Base-by-base conservation (phyloP, 345 rosid genomes). In the Citrus reticulata region DNA sequence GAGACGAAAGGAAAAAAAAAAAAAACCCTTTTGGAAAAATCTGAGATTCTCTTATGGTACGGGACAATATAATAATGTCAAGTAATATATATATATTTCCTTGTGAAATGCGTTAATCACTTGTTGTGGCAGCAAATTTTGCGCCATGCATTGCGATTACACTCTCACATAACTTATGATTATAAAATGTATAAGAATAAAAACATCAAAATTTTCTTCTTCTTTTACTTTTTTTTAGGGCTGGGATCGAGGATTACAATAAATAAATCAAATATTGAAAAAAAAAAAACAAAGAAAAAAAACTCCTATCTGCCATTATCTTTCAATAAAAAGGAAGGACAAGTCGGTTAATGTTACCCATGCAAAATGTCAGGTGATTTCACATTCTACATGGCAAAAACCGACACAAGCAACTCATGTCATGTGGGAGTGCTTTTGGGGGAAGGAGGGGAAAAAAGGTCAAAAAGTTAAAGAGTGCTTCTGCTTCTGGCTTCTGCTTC, bases 381-480 rank as follows among this genome's bases (percentile, higher is more conserved):
- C 78, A 40, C 76, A 60, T 14, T 80, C 78, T 39, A 58, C 39
- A 62, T 58, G 51, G 74, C 51, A 71, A 57, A 39, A 77, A 58
- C 77, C 78, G 55, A 71, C 80, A 63, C 85, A 75, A 78, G 82
- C 70, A 57, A 77, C 68, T 81, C 84, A 77, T 83, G 83, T 81
- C 84, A 77, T 83, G 83, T 77, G 83, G 55, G 57, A 68, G 73
- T 57, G 76, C 46, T 55, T 73, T 70, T 39, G 61, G 22, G 4
- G 4, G 11, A 13, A 1, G 4, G 1, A 1, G 4, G 16, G 51
- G 1, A 17, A 51, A 54, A 54, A 6, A n/a, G n/a, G 58, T 54
- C n/a, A 2, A 9, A 39, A 24, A 19, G 70, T 2, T 67, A 0
- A 35, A 35, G 75, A 9, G 81, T 61, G 84, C 73, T 82, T 68